These are phyloP conservation scores for Teunomyces panamensis DNA, from an alignment of 805 yeast species.

Conservation along the genomic window DNA sequence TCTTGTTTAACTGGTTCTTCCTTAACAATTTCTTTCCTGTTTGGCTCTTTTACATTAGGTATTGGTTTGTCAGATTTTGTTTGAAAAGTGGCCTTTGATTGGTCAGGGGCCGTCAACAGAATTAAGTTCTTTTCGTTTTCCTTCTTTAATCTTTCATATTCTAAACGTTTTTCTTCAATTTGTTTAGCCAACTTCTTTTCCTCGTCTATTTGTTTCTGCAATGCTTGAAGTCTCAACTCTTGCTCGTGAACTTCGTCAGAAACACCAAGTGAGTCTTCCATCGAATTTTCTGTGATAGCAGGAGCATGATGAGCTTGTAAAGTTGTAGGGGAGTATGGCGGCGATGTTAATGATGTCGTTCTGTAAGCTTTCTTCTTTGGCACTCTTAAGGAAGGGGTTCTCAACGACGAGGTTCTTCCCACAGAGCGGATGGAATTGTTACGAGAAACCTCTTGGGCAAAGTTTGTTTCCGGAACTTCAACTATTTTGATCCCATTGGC, in stretches of 20 bases:
- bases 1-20: neutral
- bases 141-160: constrained; percentile 31
- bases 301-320: constrained; percentile 7
- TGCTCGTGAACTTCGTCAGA: constrained; percentile 21
- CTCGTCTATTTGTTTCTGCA: constrained; percentile 35
- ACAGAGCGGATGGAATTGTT: constrained; percentile 38
- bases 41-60: neutral
- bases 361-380: neutral
- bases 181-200: constrained; percentile 38
- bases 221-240: constrained; percentile 23
- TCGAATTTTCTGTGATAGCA: constrained; percentile 17
- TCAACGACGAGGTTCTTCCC: constrained; percentile 19
- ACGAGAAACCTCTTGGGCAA: constrained; percentile 37
- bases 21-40: neutral
- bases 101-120: neutral
- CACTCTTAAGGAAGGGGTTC: constrained; percentile 1
- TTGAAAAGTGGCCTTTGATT: neutral
- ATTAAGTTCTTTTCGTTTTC: constrained; percentile 26
- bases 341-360: constrained; percentile 16
- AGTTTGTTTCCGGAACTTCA: constrained; percentile 58
- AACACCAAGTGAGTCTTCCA: constrained; percentile 20
- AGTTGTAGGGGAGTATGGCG: constrained; percentile 11
- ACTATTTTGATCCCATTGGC: constrained; percentile 66
- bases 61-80: neutral
- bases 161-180: constrained; percentile 36